These are phyloP conservation scores for Backusella tuberculispora DNA, from an alignment of 192 early-diverging fungal species.

Conservation along the genomic window DNA sequence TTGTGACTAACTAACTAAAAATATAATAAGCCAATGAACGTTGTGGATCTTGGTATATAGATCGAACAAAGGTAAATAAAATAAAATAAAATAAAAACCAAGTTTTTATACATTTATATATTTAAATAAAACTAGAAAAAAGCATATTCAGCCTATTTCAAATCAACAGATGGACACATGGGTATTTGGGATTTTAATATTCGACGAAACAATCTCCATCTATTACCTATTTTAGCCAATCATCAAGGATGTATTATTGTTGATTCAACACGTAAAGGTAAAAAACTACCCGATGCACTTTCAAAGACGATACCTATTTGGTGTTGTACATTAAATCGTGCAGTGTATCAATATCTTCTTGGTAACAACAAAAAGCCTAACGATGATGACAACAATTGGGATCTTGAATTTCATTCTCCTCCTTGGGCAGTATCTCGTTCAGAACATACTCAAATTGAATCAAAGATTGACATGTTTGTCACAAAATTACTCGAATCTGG, in stretches of 20 bases:
- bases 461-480: conserved; percentile 60
- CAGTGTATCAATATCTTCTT: conserved; percentile 35
- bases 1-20: neutral
- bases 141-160: conserved; percentile 80
- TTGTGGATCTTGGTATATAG: conserved; percentile 87
- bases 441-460: conserved; percentile 71
- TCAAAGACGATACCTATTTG: conserved; percentile 91
- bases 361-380: neutral
- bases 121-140: conserved; percentile 33
- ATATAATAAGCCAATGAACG: conserved; percentile 73
- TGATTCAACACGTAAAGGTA: conserved; percentile 86
- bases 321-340: conserved; percentile 78
- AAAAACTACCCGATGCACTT: conserved; percentile 81
- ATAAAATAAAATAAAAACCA: neutral
- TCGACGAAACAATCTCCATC: conserved; percentile 77
- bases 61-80: conserved; percentile 55
- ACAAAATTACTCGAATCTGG: conserved; percentile 55
- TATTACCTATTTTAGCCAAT: conserved; percentile 58
- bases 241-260: conserved; percentile 81
- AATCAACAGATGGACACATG: conserved; percentile 93
- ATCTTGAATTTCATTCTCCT: conserved; percentile 63
- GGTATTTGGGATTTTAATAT: conserved; percentile 86
- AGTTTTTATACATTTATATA: neutral
- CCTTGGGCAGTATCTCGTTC: conserved; percentile 66
- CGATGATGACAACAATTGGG: conserved; percentile 47